Evolutionary conservation across 768 basidiomycete species (phyloP).

Genomic region (Mycena pura): DNA sequence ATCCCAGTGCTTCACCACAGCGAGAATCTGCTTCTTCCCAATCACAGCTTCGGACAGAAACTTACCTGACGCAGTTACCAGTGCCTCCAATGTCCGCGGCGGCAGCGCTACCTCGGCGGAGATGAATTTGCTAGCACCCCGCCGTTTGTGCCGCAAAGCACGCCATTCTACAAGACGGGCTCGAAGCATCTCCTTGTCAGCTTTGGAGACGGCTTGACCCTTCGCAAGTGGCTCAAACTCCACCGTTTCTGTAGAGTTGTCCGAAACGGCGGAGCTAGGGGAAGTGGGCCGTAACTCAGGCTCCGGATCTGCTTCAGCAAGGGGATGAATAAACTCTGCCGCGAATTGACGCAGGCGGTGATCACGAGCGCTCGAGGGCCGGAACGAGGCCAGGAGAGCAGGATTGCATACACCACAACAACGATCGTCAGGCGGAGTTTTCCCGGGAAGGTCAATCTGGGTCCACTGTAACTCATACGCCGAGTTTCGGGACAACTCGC

Average conservation of each 20-base stretch:
- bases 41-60: neutral
- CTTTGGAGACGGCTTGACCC: neutral
- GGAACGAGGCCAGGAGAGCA: neutral
- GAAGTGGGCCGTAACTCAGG: neutral
- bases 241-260: neutral
- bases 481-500: slow-evolving; percentile 3
- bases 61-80: neutral
- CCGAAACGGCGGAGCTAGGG: neutral
- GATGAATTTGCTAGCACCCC: slow-evolving; percentile 7
- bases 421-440: slow-evolving; percentile 2
- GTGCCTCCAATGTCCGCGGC: neutral
- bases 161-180: neutral
- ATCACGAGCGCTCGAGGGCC: slow-evolving; percentile 2
- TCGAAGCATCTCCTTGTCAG: neutral
- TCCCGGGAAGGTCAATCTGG: neutral
- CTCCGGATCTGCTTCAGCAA: neutral
- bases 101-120: neutral
- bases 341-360: slow-evolving; percentile 11
- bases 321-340: neutral
- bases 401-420: slow-evolving; percentile 19
- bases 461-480: slow-evolving; percentile 14
- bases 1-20: slow-evolving; percentile 5
- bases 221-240: neutral
- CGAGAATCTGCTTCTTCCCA: slow-evolving; percentile 2
- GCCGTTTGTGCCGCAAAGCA: neutral